Conservation (phyloP, 139 green algal genomes). For the Dunaliella sp. region DNA sequence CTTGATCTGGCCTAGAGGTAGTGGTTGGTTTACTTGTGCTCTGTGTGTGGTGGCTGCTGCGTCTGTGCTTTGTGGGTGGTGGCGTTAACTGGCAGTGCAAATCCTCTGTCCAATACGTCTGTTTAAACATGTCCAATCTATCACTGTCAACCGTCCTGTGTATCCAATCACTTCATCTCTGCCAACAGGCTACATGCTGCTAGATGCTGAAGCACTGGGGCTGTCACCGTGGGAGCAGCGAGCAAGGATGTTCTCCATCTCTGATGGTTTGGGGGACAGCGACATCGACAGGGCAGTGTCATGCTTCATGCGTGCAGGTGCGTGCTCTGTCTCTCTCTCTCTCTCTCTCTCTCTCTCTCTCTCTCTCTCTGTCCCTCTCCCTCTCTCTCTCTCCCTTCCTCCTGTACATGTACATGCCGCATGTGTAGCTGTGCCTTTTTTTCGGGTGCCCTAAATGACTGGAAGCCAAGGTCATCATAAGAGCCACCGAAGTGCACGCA, state of each 20-base stretch:
- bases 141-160: too few relatives aligned
- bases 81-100: neutral
- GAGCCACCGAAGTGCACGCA: neutral
- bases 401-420: neutral
- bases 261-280: neutral
- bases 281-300: neutral
- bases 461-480: neutral
- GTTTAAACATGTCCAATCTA: too few relatives aligned
- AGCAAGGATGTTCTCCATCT: neutral
- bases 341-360: neutral
- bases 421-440: neutral
- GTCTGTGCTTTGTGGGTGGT: too few relatives aligned
- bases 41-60: too few relatives aligned
- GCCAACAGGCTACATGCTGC: slow-evolving; percentile 24
- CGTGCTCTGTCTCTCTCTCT: too few relatives aligned
- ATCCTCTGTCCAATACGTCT: slow-evolving; percentile 2
- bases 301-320: neutral
- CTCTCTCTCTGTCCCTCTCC: too few relatives aligned
- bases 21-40: too few relatives aligned
- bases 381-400: neutral
- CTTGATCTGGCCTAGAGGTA: neutral
- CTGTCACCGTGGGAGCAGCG: neutral
- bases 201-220: slow-evolving; percentile 7
- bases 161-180: slow-evolving; percentile 20
- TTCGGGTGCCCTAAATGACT: neutral